Conservation (phyloP, 768 basidiomycete genomes). For the Lentinula lateritia region DNA sequence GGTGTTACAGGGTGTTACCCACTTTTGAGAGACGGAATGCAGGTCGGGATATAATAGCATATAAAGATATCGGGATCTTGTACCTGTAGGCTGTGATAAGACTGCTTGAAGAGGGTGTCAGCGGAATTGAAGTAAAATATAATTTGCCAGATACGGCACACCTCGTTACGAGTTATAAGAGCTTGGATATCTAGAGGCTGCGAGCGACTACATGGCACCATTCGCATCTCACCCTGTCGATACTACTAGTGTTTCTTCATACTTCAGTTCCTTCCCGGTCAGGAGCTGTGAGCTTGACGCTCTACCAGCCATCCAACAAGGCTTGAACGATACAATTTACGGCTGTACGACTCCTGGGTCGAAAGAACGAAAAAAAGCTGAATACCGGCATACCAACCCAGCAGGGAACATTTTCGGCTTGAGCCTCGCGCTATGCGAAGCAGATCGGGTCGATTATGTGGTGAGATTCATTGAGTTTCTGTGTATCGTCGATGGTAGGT, state of each 20-base stretch:
- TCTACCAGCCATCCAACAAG: not conserved
- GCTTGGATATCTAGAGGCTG: not conserved
- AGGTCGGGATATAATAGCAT: no score
- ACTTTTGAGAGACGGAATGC: no score
- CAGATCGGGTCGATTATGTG: not conserved
- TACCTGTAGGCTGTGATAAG: no score
- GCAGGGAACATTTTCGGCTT: conserved; percentile 1
- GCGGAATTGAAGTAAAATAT: no score
- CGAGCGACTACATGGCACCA: not conserved
- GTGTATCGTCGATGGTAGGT: conserved; percentile 7
- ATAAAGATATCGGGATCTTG: no score
- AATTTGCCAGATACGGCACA: no score
- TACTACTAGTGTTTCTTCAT: not conserved
- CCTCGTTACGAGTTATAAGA: no score
- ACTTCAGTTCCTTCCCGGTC: conserved; percentile 4
- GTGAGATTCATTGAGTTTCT: conserved; percentile 4
- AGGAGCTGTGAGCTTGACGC: not conserved
- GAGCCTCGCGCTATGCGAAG: not conserved
- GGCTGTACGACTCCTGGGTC: not conserved
- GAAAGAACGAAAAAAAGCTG: not conserved
- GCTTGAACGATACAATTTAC: not conserved
- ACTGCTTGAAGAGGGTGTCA: no score
- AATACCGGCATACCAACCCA: conserved; percentile 5
- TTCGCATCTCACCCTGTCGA: not conserved
- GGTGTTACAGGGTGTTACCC: no score